Conservation (phyloP, 345 rosid genomes). For the Iberis pinnata region DNA sequence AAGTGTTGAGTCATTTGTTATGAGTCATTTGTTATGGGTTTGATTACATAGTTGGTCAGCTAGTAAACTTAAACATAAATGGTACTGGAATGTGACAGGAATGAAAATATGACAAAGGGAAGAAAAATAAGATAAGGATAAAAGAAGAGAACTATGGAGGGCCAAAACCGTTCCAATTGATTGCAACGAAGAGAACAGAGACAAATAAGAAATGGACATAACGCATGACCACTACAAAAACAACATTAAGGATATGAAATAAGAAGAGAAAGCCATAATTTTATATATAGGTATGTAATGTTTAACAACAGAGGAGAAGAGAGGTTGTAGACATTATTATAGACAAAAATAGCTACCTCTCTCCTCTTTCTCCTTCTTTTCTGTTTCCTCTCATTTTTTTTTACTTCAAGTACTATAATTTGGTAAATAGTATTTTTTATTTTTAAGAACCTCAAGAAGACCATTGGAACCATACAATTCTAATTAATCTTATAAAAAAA, state of each 20-base stretch:
- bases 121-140: conserved; percentile 63
- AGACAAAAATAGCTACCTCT: no score
- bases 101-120: conserved; percentile 90
- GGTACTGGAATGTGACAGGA: conserved; percentile 45
- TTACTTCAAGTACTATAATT: no score
- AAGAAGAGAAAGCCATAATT: no score
- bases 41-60: background rate
- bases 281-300: no score
- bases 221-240: conserved; percentile 22
- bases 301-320: no score
- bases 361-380: no score
- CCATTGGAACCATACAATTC: no score
- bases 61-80: conserved; percentile 4
- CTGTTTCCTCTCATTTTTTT: no score
- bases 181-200: conserved; percentile 43
- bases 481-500: no score
- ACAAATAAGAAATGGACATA: conserved; percentile 25
- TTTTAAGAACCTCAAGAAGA: no score
- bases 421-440: no score
- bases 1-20: conserved; percentile 32
- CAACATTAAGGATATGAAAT: conserved; percentile 25
- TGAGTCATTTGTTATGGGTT: background rate
- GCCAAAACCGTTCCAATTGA: conserved; percentile 69
- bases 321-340: no score
- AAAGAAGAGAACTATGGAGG: conserved; percentile 42